Conservation (phyloP, 2,329 filamentous ascomycete species). For the Thelonectria rubi region DNA sequence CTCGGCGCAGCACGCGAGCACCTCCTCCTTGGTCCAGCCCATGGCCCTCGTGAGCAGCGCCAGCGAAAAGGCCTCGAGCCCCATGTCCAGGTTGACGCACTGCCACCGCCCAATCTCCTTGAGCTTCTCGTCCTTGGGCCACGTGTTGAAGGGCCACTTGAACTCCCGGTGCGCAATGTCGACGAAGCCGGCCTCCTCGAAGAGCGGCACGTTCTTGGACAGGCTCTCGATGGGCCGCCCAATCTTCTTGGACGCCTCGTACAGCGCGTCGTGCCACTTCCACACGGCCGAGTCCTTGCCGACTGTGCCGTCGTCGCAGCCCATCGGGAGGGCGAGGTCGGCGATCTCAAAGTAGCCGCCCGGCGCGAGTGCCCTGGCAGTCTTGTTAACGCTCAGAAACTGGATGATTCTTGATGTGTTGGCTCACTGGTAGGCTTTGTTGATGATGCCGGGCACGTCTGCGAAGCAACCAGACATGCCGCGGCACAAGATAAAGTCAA, state of each 20-base stretch:
- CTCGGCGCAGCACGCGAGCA: slow-evolving; percentile 34
- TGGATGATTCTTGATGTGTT: not conserved
- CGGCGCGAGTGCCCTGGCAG: slow-evolving; percentile 29
- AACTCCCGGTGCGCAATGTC: slow-evolving; percentile 56
- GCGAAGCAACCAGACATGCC: slow-evolving; percentile 35
- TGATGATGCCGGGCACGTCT: slow-evolving; percentile 31
- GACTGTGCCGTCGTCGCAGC: slow-evolving; percentile 36
- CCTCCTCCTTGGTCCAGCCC: slow-evolving; percentile 41
- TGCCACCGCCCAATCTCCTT: slow-evolving; percentile 56
- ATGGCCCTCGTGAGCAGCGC: slow-evolving; percentile 40
- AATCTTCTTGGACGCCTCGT: slow-evolving; percentile 39
- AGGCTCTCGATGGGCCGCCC: slow-evolving; percentile 40
- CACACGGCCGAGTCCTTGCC: slow-evolving; percentile 28
- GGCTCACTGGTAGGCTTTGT: slow-evolving; percentile 36
- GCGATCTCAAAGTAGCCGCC: slow-evolving; percentile 39
- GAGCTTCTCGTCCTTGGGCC: slow-evolving; percentile 57
- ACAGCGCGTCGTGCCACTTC: slow-evolving; percentile 41
- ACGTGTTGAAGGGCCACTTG: slow-evolving; percentile 58
- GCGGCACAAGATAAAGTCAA: slow-evolving; percentile 38
- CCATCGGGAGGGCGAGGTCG: slow-evolving; percentile 29
- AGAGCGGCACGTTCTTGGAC: slow-evolving; percentile 40
- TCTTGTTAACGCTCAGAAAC: not conserved
- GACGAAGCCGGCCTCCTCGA: slow-evolving; percentile 61
- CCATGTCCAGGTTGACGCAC: slow-evolving; percentile 36
- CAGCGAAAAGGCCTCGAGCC: slow-evolving; percentile 42